phyloP scores from a whole-genome alignment of 495 filamentous ascomycete genomes.

The Elasticomyces elasticus region DNA sequence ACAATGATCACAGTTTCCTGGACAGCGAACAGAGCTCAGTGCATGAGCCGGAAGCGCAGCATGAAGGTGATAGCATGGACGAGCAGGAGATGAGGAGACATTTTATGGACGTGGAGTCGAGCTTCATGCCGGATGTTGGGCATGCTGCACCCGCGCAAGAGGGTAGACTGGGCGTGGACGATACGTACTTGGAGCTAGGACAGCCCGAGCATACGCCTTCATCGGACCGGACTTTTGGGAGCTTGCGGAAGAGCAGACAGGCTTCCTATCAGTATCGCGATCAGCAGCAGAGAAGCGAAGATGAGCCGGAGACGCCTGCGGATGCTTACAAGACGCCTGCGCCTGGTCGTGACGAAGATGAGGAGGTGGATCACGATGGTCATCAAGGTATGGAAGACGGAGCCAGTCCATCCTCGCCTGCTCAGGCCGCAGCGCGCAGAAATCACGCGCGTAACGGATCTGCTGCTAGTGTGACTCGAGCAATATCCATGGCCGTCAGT shows the following conservation, averaged over 20 bases:
- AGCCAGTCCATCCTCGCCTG: slow-evolving; percentile 30
- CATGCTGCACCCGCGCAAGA: slow-evolving; percentile 33
- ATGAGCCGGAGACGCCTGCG: slow-evolving; percentile 32
- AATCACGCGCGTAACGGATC: slow-evolving; percentile 21
- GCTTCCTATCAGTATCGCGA: neutral
- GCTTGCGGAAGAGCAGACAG: slow-evolving; percentile 1
- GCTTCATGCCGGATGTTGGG: slow-evolving; percentile 55
- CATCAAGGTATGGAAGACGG: neutral
- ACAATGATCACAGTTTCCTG: slow-evolving; percentile 15
- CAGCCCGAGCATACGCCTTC: slow-evolving; percentile 24
- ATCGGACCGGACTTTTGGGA: slow-evolving; percentile 13
- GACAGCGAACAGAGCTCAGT: slow-evolving; percentile 3
- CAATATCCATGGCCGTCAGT: neutral
- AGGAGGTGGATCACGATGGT: slow-evolving; percentile 8
- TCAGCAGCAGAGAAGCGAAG: slow-evolving; percentile 15
- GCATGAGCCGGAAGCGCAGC: slow-evolving; percentile 2
- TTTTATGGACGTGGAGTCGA: slow-evolving; percentile 80
- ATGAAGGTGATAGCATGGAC: slow-evolving; percentile 43
- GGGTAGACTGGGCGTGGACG: slow-evolving; percentile 39
- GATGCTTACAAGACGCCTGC: slow-evolving; percentile 41
- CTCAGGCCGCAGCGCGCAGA: slow-evolving; percentile 32
- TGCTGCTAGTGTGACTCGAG: slow-evolving; percentile 11
- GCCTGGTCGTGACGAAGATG: slow-evolving; percentile 25
- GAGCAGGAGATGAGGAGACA: slow-evolving; percentile 56
- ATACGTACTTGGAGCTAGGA: slow-evolving; percentile 54